Evolutionary conservation across 371 early-diverging fungal species (phyloP).

Genomic region (Haplosporangium sp.): DNA sequence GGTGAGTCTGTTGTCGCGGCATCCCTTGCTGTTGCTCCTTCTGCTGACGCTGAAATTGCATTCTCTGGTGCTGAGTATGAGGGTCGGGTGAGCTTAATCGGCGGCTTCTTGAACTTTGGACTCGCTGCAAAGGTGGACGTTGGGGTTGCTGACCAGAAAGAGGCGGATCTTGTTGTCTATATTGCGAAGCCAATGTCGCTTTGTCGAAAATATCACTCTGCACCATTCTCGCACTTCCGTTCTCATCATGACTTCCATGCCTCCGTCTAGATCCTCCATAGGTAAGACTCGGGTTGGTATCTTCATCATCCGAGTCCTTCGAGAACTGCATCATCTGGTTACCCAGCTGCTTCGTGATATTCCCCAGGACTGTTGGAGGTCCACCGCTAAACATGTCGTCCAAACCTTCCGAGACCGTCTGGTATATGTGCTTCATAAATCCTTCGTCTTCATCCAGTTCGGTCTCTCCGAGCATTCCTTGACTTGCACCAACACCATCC

Average conservation of each 20-base stretch:
- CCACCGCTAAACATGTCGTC: conserved; percentile 74
- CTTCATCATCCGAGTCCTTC: conserved; percentile 34
- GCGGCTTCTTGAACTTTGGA: conserved; percentile 24
- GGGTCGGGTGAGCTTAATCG: conserved; percentile 51
- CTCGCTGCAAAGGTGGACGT: conserved; percentile 13
- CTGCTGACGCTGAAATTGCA: conserved; percentile 18
- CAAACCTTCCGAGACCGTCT: conserved; percentile 75
- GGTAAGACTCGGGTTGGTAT: background rate
- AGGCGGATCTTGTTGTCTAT: too few relatives aligned
- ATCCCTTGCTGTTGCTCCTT: conserved; percentile 20
- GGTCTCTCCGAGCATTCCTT: background rate
- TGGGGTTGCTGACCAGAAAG: background rate
- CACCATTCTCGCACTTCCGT: conserved; percentile 12
- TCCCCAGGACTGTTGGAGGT: conserved; percentile 73
- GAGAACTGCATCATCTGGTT: conserved; percentile 72
- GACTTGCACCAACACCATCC: conserved; percentile 3
- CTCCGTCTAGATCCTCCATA: conserved; percentile 5
- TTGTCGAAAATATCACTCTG: conserved; percentile 10
- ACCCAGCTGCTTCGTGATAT: conserved; percentile 76
- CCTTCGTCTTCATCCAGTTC: conserved; percentile 45
- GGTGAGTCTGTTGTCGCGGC: background rate
- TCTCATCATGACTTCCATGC: conserved; percentile 29
- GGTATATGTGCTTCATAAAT: conserved; percentile 78
- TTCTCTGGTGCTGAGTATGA: conserved; percentile 42
- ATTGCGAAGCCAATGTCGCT: background rate